Base-by-base conservation (phyloP, 208 protist genomes). In the Leishmania tropica region DNA sequence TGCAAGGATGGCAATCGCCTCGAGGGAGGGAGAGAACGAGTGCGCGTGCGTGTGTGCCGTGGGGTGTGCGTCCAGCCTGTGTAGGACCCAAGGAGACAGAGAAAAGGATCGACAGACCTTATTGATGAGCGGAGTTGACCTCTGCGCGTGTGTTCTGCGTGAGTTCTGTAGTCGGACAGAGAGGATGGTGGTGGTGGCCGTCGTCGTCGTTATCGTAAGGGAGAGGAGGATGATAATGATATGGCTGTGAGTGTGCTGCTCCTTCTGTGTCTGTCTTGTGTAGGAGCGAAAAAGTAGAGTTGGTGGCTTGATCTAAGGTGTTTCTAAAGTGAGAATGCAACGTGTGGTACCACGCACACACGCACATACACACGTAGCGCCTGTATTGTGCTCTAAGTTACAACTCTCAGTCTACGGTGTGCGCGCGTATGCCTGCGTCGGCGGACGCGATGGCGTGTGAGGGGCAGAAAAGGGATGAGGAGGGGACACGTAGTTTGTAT, bases 191-290 rank as follows among this genome's bases (percentile, higher is more conserved):
- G 54, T n/a, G 54, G 5, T 48, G 45, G 54, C n/a, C 0, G 42
- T 45, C 48, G 48, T 53, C 3, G 51, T 53, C 17, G 15, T 45
- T 10, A 21, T 68, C 31, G 64, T 68, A 8, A 6, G 64, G 37
- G 64, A 21, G n/a, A 4, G n/a, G 28, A 65, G n/a, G n/a, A 13
- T 2, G 15, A 2, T 19, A 24, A 11, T 19, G 40, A 42, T 21
- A 45, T 37, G 47, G 28, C 21, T 35, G 10, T 37, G 15, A 28
- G 73, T 76, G 73, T 28, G 51, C 15, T 3, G 73, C 56, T 37
- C 75, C 15, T 56, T 78, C 54, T 78, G 75, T 78, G 10, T 68
- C 54, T 78, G 56, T 68, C 53, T 64, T 48, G 71, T 74, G 70
- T 10, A 58, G 15, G 7, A 47, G n/a, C 47, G 19, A 64, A 35